These are phyloP conservation scores for Lepidium aucheri DNA, from an alignment of 345 rosid genomes.

Conservation along the genomic window DNA sequence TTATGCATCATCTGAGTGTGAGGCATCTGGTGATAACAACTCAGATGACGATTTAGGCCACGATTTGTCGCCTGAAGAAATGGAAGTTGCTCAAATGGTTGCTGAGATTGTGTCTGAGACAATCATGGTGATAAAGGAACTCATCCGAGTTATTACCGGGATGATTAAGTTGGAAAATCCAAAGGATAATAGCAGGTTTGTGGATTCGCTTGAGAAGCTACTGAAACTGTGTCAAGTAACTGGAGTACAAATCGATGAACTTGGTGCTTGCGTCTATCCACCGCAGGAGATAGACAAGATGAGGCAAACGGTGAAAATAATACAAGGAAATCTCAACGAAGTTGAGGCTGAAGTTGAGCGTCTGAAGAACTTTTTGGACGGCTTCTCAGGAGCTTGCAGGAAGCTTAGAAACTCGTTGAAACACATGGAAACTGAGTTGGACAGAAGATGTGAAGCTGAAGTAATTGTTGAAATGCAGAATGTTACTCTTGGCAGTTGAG, in stretches of 20 bases:
- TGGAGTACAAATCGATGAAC: conserved; percentile 62
- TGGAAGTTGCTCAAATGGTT: conserved; percentile 63
- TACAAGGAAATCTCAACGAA: conserved; percentile 27
- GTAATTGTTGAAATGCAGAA: conserved; percentile 41
- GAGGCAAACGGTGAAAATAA: conserved; percentile 32
- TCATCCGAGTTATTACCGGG: conserved; percentile 62
- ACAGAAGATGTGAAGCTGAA: conserved; percentile 23
- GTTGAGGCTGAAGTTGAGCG: conserved; percentile 38
- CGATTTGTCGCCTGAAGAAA: conserved; percentile 78
- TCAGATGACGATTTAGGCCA: conserved; percentile 51
- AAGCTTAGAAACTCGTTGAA: conserved; percentile 36
- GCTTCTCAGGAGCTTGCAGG: conserved; percentile 44
- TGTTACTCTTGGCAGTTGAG: conserved; percentile 34
- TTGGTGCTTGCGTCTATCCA: conserved; percentile 83
- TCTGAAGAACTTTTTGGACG: conserved; percentile 37
- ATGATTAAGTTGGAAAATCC: conserved; percentile 66
- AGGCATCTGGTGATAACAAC: conserved; percentile 31
- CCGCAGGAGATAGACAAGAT: conserved; percentile 64
- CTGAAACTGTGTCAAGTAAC: conserved; percentile 58
- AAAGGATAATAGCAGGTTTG: conserved; percentile 36
- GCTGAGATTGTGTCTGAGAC: conserved; percentile 50
- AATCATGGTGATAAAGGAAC: conserved; percentile 56
- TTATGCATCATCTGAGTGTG: conserved; percentile 21
- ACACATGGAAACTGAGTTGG: conserved; percentile 38
- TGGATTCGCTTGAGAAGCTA: conserved; percentile 60